These are phyloP conservation scores for Cercospora janseana DNA, from an alignment of 2,329 filamentous ascomycete genomes.

Conservation along the genomic window DNA sequence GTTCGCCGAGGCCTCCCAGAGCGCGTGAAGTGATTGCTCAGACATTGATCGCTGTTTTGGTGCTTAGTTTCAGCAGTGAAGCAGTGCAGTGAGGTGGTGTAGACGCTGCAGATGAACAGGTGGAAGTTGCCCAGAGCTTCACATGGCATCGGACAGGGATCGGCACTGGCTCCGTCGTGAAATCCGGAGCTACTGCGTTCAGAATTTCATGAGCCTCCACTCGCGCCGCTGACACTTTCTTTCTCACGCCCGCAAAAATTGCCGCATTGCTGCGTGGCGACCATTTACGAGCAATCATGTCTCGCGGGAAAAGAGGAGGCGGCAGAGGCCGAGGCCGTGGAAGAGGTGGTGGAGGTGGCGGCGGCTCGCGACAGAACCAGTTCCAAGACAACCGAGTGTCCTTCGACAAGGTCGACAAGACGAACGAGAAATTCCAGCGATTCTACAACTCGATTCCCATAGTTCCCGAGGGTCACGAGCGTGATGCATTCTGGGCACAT, in stretches of 20 bases:
- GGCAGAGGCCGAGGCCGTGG: conserved; percentile 27
- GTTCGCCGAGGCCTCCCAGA: conserved; percentile 90
- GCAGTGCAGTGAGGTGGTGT: not conserved
- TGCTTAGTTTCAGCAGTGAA: conserved; percentile 3
- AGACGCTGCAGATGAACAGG: conserved; percentile 2
- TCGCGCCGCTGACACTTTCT: not conserved
- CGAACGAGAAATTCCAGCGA: conserved; percentile 79
- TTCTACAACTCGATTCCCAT: conserved; percentile 81
- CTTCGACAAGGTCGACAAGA: conserved; percentile 66
- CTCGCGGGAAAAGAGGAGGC: conserved; percentile 26
- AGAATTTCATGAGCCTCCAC: conserved; percentile 6
- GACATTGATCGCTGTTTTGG: conserved; percentile 54
- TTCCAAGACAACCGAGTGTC: conserved; percentile 38
- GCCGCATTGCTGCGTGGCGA: conserved; percentile 4
- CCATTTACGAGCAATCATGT: conserved; percentile 19
- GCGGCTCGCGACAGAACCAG: conserved; percentile 29
- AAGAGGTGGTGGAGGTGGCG: conserved; percentile 27
- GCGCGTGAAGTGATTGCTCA: conserved; percentile 73
- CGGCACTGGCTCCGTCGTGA: conserved; percentile 6
- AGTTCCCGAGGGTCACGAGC: conserved; percentile 70
- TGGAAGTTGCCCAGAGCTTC: conserved; percentile 9
- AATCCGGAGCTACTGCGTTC: conserved; percentile 9
- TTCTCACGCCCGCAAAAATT: not conserved
- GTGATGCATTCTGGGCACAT: conserved; percentile 76
- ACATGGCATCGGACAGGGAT: conserved; percentile 10